Evolutionary conservation across 1,284 basidiomycete genomes (phyloP).

Genomic region (Malassezia globosa): DNA sequence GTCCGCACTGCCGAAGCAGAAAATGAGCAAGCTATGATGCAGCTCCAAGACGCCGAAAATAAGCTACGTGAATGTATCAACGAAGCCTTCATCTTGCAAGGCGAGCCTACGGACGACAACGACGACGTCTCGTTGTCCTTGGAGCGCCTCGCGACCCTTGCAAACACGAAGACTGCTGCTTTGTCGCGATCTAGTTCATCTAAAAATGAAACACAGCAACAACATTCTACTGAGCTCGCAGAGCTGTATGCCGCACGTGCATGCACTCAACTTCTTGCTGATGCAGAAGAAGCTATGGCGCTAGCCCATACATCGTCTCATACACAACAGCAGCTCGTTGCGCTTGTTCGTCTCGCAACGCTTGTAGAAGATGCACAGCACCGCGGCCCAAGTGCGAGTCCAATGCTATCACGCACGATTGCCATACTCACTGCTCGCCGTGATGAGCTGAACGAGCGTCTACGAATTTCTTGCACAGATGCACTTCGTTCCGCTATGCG

Average conservation of each 20-base stretch:
- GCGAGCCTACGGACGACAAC: not conserved
- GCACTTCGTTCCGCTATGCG: constrained; percentile 3
- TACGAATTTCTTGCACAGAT: not conserved
- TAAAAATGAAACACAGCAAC: not conserved
- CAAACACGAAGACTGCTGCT: not conserved
- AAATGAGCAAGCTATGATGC: not conserved
- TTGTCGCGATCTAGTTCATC: not conserved
- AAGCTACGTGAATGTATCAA: not conserved
- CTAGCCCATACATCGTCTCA: not conserved
- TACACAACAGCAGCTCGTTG: not conserved
- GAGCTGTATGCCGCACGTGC: constrained; percentile 5
- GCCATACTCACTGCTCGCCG: not conserved
- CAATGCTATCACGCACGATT: not conserved
- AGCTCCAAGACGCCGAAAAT: constrained; percentile 3
- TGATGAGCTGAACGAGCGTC: not conserved
- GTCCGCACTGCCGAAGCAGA: not conserved
- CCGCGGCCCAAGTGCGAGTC: not conserved
- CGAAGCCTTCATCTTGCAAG: not conserved
- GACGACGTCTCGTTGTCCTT: constrained; percentile 7
- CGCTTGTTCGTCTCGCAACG: constrained; percentile 1
- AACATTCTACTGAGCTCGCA: not conserved
- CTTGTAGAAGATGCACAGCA: constrained; percentile 1
- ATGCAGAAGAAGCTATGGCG: constrained; percentile 4
- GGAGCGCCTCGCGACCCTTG: not conserved
- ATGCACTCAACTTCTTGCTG: constrained; percentile 10